A percentile compares a stretch with the other conserved stretches of the same genome.
These are phyloP conservation scores for Metschnikowia borealis DNA, from an alignment of 805 yeast species.

Conservation along the genomic window DNA sequence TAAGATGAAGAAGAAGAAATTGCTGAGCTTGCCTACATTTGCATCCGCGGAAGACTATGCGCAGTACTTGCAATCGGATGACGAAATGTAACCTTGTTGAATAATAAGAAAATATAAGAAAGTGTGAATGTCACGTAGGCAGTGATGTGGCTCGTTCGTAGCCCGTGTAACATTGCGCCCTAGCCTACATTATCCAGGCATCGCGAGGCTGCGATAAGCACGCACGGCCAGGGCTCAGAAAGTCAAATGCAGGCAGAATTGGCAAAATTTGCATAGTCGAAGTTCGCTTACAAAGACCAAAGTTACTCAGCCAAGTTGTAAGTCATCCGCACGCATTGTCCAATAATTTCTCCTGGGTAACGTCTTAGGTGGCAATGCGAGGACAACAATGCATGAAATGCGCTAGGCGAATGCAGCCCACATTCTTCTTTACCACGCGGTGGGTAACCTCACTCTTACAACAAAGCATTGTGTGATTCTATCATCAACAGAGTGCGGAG, in stretches of 20 bases:
- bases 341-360: neutral
- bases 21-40: conserved; percentile 73
- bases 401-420: neutral
- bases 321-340: neutral
- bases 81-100: conserved; percentile 15
- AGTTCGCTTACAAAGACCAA: neutral
- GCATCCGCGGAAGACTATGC: conserved; percentile 89
- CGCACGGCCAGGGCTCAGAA: neutral
- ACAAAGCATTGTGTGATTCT: neutral
- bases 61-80: conserved; percentile 63
- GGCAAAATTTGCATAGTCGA: neutral
- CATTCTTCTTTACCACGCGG: neutral
- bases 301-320: neutral
- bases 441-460: neutral
- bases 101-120: neutral
- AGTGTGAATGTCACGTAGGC: neutral
- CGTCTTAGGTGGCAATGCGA: neutral
- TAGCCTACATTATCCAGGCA: neutral
- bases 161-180: neutral
- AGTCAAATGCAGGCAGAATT: neutral
- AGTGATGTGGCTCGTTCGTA: neutral
- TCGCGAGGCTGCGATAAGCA: neutral
- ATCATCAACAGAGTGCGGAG: neutral
- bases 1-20: conserved; percentile 49
- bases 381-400: neutral